phyloP scores from a whole-genome alignment of 352 stramenopile genomes.

The Aphanomyces invadans region DNA sequence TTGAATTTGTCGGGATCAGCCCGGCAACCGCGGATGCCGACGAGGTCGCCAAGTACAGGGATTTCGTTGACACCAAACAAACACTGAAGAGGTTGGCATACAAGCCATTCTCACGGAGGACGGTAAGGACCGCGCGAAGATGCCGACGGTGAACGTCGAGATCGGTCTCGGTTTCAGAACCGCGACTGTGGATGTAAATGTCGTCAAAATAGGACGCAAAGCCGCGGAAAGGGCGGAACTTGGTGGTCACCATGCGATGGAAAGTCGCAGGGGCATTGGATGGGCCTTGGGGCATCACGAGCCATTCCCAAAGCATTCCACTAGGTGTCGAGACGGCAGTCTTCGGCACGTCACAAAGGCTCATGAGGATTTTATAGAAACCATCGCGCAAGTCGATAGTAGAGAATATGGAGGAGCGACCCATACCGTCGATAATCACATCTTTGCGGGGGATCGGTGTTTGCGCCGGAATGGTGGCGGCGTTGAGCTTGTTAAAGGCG shows the following conservation, averaged over 20 bases:
- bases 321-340: conserved; percentile 29
- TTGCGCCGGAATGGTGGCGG: conserved; percentile 29
- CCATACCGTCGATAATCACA: conserved; percentile 29
- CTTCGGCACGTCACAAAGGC: conserved; percentile 23
- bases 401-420: conserved; percentile 30
- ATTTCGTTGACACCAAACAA: conserved; percentile 25
- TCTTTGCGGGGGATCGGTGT: conserved; percentile 32
- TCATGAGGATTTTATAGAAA: conserved; percentile 31
- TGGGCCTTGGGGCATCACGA: conserved; percentile 30
- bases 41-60: conserved; percentile 29
- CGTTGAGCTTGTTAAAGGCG: conserved; percentile 35
- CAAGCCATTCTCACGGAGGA: conserved; percentile 27
- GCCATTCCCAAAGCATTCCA: conserved; percentile 30
- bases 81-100: conserved; percentile 31
- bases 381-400: conserved; percentile 30
- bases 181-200: conserved; percentile 30
- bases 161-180: not conserved
- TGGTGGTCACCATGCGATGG: conserved; percentile 30
- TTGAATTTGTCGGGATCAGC: conserved; percentile 12
- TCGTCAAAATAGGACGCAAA: conserved; percentile 35
- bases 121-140: conserved; percentile 25
- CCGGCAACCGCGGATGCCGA: conserved; percentile 12
- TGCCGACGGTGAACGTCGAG: conserved; percentile 27
- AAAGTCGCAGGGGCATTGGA: conserved; percentile 32
- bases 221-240: conserved; percentile 25